Percentiles rank a stretch among this genome's conserved stretches.
Evolutionary conservation across 306 rosid genomes (phyloP).

Genomic region (Lablab purpureus): DNA sequence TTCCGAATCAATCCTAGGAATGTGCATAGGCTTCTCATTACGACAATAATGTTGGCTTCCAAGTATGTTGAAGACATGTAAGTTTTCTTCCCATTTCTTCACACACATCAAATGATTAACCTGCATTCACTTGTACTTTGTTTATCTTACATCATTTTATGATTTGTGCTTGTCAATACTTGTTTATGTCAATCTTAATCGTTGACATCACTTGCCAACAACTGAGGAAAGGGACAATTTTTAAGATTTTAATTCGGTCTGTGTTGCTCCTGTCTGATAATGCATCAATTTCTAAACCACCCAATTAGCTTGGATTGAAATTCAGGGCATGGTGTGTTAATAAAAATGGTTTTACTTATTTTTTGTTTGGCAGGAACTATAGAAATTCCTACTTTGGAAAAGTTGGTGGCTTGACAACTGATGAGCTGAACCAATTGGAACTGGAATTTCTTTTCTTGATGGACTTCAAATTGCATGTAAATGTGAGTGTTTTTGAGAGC

Average conservation of each 20-base stretch:
- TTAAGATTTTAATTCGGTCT: conserved; percentile 12
- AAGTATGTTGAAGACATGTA: conserved; percentile 92
- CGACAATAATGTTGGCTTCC: conserved; percentile 92
- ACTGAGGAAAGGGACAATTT: conserved; percentile 30
- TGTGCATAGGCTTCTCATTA: conserved; percentile 90
- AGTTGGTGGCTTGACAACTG: conserved; percentile 84
- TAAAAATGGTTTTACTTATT: background rate
- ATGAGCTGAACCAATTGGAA: conserved; percentile 81
- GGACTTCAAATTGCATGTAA: conserved; percentile 92
- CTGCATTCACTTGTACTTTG: background rate
- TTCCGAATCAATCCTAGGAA: conserved; percentile 76
- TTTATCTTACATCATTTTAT: background rate
- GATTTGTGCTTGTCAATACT: background rate
- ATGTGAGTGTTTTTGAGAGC: conserved; percentile 93
- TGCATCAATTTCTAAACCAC: background rate
- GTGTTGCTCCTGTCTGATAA: conserved; percentile 19
- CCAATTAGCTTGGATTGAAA: conserved; percentile 16
- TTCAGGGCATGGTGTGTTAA: conserved; percentile 15
- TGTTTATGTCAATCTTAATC: conserved; percentile 28
- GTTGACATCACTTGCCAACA: conserved; percentile 27
- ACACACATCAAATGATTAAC: background rate
- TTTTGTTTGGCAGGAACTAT: conserved; percentile 66
- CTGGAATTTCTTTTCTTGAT: conserved; percentile 78
- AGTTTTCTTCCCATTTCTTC: conserved; percentile 44
- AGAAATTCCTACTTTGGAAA: conserved; percentile 87